Evolutionary conservation across 164 flowering plant species (phyloP), one percentile per base, ranked within the genome.

Genomic region (Berberis thunbergii): DNA sequence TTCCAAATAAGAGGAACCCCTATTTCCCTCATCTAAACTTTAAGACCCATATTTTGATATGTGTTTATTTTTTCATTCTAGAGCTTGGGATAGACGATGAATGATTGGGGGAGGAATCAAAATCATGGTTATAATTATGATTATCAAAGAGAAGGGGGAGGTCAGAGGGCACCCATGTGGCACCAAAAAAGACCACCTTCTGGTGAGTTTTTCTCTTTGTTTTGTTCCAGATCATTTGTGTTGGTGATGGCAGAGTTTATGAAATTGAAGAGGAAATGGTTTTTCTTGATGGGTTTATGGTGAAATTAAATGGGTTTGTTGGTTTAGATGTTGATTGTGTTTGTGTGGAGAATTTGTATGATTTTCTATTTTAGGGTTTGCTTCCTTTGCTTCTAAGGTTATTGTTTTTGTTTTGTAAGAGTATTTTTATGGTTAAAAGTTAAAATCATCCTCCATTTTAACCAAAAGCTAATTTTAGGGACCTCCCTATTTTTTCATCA

Each of bases 41-140:
- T 5, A 48, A 5, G 5, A 5, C 5, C 5, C 50, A 5, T 48
- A 48, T 5, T 48, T 48, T 48, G 5, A 48, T 48, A 5, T 48
- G 9, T 48, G 5, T 48, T 48, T 48, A 5, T 5, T 48, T 7
- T 52, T 7, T 12, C 3, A 3, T 50, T 60, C 3, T 49, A 42
- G 41, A 10, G 41, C 11, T 13, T 50, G 48, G 4, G 50, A 43
- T 42, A 53, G 43, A 64, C 26, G 26, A 26, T 59, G 73, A 50
- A 38, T 61, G 60, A 60, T 61, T 65, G 69, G 73, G 61, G 61
- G 55, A 39, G 61, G 43, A 58, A 65, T 61, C 61, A 46, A 26
- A 12, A 52, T 39, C 42, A 56, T 41, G 48, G 54, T 65, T 46
- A 60, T 11, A n/a, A 70, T 53, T 13, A 41, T 11, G 46, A 41